Evolutionary conservation across 2,329 filamentous ascomycete genomes (phyloP), one percentile per base, ranked within the genome.

Genomic region (Neofusicoccum sp.): DNA sequence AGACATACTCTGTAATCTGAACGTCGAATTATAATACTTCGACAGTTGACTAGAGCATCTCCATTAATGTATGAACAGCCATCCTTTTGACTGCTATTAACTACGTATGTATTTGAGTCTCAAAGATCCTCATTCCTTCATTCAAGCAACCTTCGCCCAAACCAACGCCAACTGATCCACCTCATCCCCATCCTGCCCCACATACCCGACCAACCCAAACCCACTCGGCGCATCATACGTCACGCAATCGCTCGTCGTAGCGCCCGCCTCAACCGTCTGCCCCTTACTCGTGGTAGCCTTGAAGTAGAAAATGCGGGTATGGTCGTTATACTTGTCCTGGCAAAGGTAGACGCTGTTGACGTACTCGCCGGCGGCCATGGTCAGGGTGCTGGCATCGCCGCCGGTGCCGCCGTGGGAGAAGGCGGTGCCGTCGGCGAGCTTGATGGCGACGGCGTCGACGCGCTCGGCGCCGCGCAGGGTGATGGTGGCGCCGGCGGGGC

Each of bases 281-380:
- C 83, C 84, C 0, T 73, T 61, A 67, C 79, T 84, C 1, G 84
- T 86, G 1, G 77, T 81, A n/a, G 84, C 82, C 62, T 78, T 67
- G 64, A 85, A 79, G 69, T 83, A 87, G 69, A 88, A 86, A 68
- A 81, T 81, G 36, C 85, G 80, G n/a, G 81, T 84, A 12, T 76
- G 68, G 28, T 68, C 68, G 64, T 77, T 73, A 67, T 81, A 78
- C 68, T 81, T 69, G 12, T 79, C 85, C 66, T 81, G 77, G 73
- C 85, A 87, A 11, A 87, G 71, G 58, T 76, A 73, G 0, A 82
- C 83, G 31, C 71, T 67, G 1, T 76, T 79, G 79, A 85, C 83
- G 67, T 73, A 79, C 71, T 88, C 85, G 14, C 74, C 73, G 2
- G 68, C 65, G 1, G 56, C 78, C n/a, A 87, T 77, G 0, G 73